These are phyloP conservation scores for Gyrodon lividus DNA, from an alignment of 768 basidiomycete genomes.

Conservation along the genomic window DNA sequence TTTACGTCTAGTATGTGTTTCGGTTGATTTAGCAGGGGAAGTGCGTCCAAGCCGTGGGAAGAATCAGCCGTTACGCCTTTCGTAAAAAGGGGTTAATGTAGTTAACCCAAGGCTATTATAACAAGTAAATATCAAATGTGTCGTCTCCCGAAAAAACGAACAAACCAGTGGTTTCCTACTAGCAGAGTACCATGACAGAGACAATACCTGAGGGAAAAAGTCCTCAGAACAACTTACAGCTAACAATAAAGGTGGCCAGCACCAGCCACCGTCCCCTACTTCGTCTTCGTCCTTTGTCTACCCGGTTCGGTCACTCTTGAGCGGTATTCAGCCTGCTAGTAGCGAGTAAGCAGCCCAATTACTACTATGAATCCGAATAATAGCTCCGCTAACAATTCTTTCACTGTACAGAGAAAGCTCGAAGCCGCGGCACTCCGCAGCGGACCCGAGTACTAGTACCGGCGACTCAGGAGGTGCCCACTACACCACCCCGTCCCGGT, in stretches of 20 bases:
- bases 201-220: background rate
- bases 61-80: too few relatives aligned
- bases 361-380: background rate
- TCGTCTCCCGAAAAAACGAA: too few relatives aligned
- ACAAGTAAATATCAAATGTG: too few relatives aligned
- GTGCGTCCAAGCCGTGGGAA: too few relatives aligned
- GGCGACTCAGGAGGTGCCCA: background rate
- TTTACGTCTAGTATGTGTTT: too few relatives aligned
- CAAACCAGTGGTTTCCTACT: too few relatives aligned
- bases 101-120: too few relatives aligned
- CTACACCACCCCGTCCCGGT: background rate
- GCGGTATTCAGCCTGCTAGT: conserved; percentile 35
- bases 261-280: background rate
- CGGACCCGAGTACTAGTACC: too few relatives aligned
- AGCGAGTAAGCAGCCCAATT: background rate
- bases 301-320: conserved; percentile 41
- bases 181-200: background rate
- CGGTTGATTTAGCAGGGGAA: too few relatives aligned
- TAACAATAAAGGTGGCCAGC: background rate
- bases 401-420: background rate
- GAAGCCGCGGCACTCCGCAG: background rate
- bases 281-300: conserved; percentile 31
- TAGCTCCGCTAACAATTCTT: background rate
- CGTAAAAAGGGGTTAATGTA: too few relatives aligned
- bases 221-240: background rate